Evolutionary conservation across 441 rosid species (phyloP).

Genomic region (Erodium texanum): DNA sequence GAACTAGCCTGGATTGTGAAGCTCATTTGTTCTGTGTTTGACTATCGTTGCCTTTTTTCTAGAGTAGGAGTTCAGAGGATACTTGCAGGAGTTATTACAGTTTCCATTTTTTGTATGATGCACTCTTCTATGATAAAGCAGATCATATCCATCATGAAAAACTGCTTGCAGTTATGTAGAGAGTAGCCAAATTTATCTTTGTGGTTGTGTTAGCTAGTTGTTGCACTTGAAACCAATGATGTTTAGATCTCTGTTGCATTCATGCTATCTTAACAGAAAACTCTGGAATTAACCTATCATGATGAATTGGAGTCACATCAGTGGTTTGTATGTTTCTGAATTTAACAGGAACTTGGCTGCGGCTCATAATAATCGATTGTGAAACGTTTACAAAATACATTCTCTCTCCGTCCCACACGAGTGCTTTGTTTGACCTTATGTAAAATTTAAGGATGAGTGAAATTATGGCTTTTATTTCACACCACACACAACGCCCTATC

Average conservation of each 20-base stretch:
- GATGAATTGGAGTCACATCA: neutral
- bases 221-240: neutral
- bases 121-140: no score
- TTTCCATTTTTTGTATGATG: no score
- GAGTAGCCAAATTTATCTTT: neutral
- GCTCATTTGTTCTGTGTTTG: neutral
- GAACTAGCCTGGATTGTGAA: neutral
- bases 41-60: neutral
- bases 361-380: neutral
- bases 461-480: neutral
- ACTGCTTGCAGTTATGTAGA: neutral
- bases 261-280: neutral
- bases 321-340: neutral
- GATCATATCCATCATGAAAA: neutral
- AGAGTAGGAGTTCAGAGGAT: neutral
- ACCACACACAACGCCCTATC: no score
- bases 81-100: no score
- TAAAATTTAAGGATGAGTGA: neutral
- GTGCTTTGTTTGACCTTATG: neutral
- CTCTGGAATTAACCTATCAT: neutral
- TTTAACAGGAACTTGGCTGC: neutral
- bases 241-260: neutral
- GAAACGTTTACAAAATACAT: neutral
- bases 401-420: neutral
- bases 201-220: neutral